Conservation (phyloP, 768 basidiomycete genomes). For the Pleurotus ostreatus region DNA sequence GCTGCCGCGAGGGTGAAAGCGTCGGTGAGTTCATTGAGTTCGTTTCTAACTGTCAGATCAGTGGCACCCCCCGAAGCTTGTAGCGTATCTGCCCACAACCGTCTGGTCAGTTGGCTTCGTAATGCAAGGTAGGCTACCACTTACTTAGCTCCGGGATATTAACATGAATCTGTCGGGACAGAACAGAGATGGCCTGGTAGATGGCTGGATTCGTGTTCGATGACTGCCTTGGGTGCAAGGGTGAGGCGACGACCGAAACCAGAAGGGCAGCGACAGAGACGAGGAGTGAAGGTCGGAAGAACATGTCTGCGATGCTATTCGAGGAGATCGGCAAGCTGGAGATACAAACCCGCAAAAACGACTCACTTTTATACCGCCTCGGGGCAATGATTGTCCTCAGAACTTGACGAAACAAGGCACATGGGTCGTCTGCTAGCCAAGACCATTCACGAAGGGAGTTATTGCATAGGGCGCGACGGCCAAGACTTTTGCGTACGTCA, state of each 20-base stretch:
- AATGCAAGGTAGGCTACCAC: neutral
- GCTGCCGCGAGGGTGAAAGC: slow-evolving; percentile 19
- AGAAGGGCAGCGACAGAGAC: slow-evolving; percentile 22
- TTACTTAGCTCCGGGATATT: slow-evolving; percentile 22
- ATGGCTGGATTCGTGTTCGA: slow-evolving; percentile 30
- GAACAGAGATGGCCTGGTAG: slow-evolving; percentile 19
- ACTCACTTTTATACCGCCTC: neutral
- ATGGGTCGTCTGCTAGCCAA: neutral
- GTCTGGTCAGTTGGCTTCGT: neutral
- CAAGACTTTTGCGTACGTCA: neutral
- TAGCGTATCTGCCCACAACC: slow-evolving; percentile 18
- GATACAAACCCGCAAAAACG: neutral
- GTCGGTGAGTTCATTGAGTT: slow-evolving; percentile 22
- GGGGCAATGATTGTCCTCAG: neutral
- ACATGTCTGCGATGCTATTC: neutral
- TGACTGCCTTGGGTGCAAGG: slow-evolving; percentile 23
- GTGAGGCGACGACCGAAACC: slow-evolving; percentile 23
- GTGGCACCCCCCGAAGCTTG: slow-evolving; percentile 25
- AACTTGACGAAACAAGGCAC: neutral
- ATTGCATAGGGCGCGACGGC: neutral
- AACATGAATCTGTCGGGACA: slow-evolving; percentile 19
- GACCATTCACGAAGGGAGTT: neutral
- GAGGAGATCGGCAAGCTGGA: too few species aligned
- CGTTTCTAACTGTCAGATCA: slow-evolving; percentile 21
- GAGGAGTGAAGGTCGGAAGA: slow-evolving; percentile 9